Evolutionary conservation across 371 early-diverging fungal species (phyloP), one percentile per base, ranked within the genome.

Genomic region (Scutellospora calospora): DNA sequence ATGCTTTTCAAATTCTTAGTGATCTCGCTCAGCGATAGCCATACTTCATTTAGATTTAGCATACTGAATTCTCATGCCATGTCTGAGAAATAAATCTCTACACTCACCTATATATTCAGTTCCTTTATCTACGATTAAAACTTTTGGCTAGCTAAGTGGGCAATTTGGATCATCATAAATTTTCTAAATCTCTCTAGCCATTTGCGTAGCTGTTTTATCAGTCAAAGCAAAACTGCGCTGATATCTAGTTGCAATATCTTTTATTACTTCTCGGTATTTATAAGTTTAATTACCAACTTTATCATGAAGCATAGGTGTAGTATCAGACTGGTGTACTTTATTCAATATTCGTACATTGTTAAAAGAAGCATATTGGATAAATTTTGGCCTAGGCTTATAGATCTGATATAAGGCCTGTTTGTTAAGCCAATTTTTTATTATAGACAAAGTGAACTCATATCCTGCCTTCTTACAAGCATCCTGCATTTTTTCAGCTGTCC

Each of bases 61-160:
- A 41, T 41, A 41, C 41, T 41, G 41, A 41, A 29, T 59, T 29
- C 6, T 25, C 8, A 20, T 11, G 20, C 62, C 11, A 9, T 22
- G 8, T 0, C 31, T 41, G 11, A 41, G 41, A 0, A 41, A 41
- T 41, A 41, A 41, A 3, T 41, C 41, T 5, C 8, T 41, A 31
- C 62, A 60, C n/a, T 60, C 62, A 6, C 22, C 62, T n/a, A 60
- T 60, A 59, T 4, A 59, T 29, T 59, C 60, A n/a, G 60, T 59
- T 0, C 60, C 60, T 29, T 16, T 59, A 59, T 59, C 60, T 4
- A 59, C 9, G 8, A n/a, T 59, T 3, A 59, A 59, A 29, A 5
- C 8, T 4, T 59, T 29, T 25, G 60, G 60, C 6, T 6, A 60
- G 20, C 2, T 20, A 60, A 60, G 62, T 18, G 62, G 62, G 31